Base-by-base conservation (phyloP, 176 grass and related monocot genomes). In the Elymus sibiricus region DNA sequence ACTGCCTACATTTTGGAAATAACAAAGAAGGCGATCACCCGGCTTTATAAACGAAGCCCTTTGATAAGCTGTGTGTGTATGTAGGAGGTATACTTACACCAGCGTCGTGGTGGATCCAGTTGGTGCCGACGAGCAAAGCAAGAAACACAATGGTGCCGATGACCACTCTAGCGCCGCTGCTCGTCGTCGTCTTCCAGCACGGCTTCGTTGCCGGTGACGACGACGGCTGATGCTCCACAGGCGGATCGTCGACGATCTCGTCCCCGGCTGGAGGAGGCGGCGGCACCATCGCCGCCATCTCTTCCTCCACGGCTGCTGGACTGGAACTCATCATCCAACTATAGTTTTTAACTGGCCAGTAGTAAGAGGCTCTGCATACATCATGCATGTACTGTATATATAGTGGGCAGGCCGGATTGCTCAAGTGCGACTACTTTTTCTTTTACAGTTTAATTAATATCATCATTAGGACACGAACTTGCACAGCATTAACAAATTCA, bases 121-220 rank as follows among this genome's bases (percentile, higher is more conserved):
- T 31, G 63, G 26, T 4, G 62, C 46, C 66, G 86, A 86, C 15
- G 51, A 88, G 39, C 64, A 88, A 29, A 27, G 67, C 83, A 26
- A 92, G 83, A 3, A 86, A 22, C 9, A 88, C 7, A 3, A 92
- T 71, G 4, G 78, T 72, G 44, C 39, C 82, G 78, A 85, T 64
- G 44, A 69, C 86, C 34, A 92, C 6, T 2, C 32, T 78, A 24
- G 85, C 19, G 64, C 51, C 86, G 49, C 70, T 19, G 37, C 69
- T 81, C 55, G 76, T 74, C 65, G 64, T 64, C 31, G 11, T 12
- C 60, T 15, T 32, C 44, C 51, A 53, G 59, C 73, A 53, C 73
- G 73, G 15, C 73, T 31, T 51, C 1, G 8, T 75, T 47, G 70
- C 1, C 2, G 71, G 0, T 32, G 43, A 53, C 10, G 39, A 16